Conservation (phyloP, 1,284 basidiomycete genomes). For the Athelia psychrophila region DNA sequence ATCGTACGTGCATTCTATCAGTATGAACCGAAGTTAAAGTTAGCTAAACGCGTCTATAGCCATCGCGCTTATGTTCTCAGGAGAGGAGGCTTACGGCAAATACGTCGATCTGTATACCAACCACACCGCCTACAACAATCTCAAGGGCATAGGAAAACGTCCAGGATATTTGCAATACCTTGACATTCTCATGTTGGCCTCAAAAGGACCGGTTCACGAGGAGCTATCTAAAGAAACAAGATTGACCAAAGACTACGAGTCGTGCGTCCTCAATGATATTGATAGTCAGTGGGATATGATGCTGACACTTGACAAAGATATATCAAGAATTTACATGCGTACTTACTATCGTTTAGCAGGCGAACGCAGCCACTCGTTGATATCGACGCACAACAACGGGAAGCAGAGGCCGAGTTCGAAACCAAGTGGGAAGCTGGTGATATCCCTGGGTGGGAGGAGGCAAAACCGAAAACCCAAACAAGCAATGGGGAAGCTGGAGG, state of each 20-base stretch:
- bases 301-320: constrained; percentile 73
- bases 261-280: constrained; percentile 54
- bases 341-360: constrained; percentile 85
- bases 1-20: constrained; percentile 52
- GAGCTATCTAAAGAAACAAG: constrained; percentile 77
- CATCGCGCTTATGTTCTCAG: constrained; percentile 87
- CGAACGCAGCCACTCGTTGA: constrained; percentile 89
- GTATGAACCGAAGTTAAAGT: constrained; percentile 1
- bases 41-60: constrained; percentile 44
- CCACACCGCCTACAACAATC: constrained; percentile 88
- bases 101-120: constrained; percentile 92
- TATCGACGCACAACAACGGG: constrained; percentile 65
- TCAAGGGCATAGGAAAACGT: constrained; percentile 78
- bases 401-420: constrained; percentile 71
- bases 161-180: constrained; percentile 92
- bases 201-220: constrained; percentile 57
- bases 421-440: constrained; percentile 78
- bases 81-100: constrained; percentile 93
- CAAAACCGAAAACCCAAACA: constrained; percentile 35
- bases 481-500: constrained; percentile 51
- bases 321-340: constrained; percentile 78
- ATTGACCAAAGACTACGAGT: constrained; percentile 74
- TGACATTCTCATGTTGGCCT: constrained; percentile 68
- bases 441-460: constrained; percentile 75
- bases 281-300: too few species aligned